phyloP scores from a whole-genome alignment of 371 early-diverging fungal species.

The Paraphysoderma sedebokerense region DNA sequence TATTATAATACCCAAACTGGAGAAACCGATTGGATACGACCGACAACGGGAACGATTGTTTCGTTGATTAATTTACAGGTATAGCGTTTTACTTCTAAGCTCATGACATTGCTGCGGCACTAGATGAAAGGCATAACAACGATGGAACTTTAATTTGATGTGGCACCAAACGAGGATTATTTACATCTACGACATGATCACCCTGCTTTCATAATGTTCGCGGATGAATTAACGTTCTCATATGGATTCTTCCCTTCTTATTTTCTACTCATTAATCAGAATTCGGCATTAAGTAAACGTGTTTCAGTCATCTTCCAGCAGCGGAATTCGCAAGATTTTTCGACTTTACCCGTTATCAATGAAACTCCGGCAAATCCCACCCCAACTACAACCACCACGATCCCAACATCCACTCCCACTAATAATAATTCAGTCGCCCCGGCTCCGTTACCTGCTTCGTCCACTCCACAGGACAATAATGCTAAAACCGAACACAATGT shows the following conservation, averaged over 20 bases:
- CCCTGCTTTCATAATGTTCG: not conserved
- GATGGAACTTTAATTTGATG: conserved; percentile 3
- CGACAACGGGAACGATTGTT: conserved; percentile 50
- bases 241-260: not conserved
- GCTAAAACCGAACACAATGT: too few relatives aligned
- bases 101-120: not conserved
- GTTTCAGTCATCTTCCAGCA: conserved; percentile 21
- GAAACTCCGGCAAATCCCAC: conserved; percentile 1
- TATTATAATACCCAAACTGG: conserved; percentile 73
- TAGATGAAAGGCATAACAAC: not conserved
- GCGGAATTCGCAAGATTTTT: too few relatives aligned
- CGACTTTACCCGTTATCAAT: conserved; percentile 12
- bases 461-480: not conserved
- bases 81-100: conserved; percentile 4
- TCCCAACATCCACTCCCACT: not conserved
- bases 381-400: not conserved
- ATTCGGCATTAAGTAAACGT: conserved; percentile 35
- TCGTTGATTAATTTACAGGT: conserved; percentile 53
- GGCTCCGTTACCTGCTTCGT: conserved; percentile 5
- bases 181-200: conserved; percentile 8
- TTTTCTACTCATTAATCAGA: conserved; percentile 10
- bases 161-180: not conserved
- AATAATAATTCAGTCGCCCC: not conserved
- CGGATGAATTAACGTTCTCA: not conserved
- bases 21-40: conserved; percentile 71